Evolutionary conservation across 2,329 filamentous ascomycete species (phyloP), one percentile per base, ranked within the genome.

Genomic region (Aspergillus niger): DNA sequence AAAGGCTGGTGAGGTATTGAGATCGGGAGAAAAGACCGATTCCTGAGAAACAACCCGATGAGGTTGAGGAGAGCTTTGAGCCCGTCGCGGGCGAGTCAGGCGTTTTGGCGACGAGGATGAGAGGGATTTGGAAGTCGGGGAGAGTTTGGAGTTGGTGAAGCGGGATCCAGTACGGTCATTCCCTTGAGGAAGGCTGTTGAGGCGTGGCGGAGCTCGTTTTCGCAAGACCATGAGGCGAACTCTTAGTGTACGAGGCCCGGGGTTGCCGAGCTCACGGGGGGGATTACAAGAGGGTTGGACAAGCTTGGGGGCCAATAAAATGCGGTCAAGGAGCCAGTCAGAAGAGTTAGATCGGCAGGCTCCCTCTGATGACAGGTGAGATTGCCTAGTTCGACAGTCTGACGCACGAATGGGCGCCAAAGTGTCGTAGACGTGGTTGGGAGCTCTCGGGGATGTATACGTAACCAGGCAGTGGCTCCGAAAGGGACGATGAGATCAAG

Each of bases 151-250:
- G 63, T 56, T 73, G 67, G 72, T 71, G 68, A 59, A 78, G 59
- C 49, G 76, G 70, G 60, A 70, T 58, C 66, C 66, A 30, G 68
- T 61, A 62, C 63, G 66, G 63, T 66, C 67, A 69, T 70, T 69
- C 58, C 71, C 65, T 69, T 74, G 70, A 48, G 63, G 65, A 49
- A 73, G 70, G 58, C 71, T 71, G 43, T 74, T 65, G 50, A 77
- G 70, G 60, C 71, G 72, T 48, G 74, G 74, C 57, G 75, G 74
- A 63, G 72, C 73, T 65, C 67, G 69, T 67, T 77, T 77, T 62
- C 74, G 74, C 66, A 77, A 68, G 65, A 76, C 75, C 75, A 77
- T 77, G 65, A 74, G 69, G 64, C 64, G 64, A 58, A 62, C 63
- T 54, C 22, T 39, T 54, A 48, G 43, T 53, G 50, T 55, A 44